These are phyloP conservation scores for Trichoderma citrinoviride DNA, from an alignment of 2,329 filamentous ascomycete species.

Conservation along the genomic window DNA sequence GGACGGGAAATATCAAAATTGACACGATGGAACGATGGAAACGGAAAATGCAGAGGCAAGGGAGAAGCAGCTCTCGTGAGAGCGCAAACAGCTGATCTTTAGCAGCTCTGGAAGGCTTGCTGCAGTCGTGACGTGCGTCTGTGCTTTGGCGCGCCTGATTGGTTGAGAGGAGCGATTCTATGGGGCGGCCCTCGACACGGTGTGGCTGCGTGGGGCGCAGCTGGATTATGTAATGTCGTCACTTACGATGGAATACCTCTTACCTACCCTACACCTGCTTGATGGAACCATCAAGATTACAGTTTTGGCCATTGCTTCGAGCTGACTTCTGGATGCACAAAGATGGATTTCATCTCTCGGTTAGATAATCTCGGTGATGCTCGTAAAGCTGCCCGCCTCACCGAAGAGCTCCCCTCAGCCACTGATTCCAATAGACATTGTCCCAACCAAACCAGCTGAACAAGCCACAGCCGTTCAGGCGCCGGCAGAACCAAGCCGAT, in stretches of 20 bases:
- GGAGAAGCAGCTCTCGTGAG: background rate
- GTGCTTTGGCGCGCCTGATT: conserved; percentile 4
- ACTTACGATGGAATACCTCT: background rate
- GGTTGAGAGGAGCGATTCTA: background rate
- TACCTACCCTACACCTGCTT: background rate
- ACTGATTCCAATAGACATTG: background rate
- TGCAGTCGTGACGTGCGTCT: conserved; percentile 21
- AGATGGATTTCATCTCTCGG: too few species aligned
- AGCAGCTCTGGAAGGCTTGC: conserved; percentile 8
- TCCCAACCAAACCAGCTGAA: background rate
- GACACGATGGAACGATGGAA: background rate
- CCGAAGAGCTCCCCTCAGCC: background rate
- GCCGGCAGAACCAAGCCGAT: background rate
- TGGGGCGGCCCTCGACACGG: background rate
- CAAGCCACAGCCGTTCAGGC: background rate
- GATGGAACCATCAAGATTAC: background rate
- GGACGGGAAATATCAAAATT: background rate
- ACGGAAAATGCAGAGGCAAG: conserved; percentile 2
- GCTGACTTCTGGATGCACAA: too few species aligned
- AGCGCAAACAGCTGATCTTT: conserved; percentile 15
- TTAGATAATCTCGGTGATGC: too few species aligned
- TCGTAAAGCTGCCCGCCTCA: too few species aligned
- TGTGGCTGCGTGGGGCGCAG: conserved; percentile 15
- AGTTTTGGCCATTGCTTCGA: background rate
- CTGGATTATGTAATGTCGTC: background rate